Evolutionary conservation across 2,329 filamentous ascomycete species (phyloP).

Genomic region (Gremmenia infestans): DNA sequence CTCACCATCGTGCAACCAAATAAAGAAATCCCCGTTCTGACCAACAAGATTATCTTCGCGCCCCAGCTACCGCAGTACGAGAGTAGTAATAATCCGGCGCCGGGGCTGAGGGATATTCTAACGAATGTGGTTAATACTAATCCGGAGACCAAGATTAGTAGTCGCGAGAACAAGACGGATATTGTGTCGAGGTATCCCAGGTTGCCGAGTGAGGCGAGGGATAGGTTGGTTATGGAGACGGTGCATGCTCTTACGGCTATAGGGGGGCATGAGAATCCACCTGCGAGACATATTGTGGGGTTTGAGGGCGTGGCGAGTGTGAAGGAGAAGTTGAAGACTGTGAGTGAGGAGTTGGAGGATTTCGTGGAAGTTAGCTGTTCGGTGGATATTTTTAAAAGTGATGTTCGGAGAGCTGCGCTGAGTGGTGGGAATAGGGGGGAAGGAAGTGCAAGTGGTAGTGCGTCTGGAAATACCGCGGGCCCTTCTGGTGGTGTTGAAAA

Average conservation of each 20-base stretch:
- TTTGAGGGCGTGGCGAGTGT: constrained; percentile 82
- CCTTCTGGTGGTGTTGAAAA: background rate
- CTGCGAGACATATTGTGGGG: constrained; percentile 88
- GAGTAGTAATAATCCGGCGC: constrained; percentile 66
- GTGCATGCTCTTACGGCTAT: constrained; percentile 88
- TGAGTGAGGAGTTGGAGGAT: constrained; percentile 93
- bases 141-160: constrained; percentile 51
- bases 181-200: constrained; percentile 68
- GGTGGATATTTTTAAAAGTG: constrained; percentile 31
- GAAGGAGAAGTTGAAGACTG: constrained; percentile 93
- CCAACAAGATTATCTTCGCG: constrained; percentile 79
- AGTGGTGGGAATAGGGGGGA: constrained; percentile 17
- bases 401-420: constrained; percentile 26
- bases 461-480: background rate
- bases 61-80: constrained; percentile 70
- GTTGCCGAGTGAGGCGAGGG: constrained; percentile 61
- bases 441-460: constrained; percentile 2
- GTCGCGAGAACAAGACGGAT: constrained; percentile 16
- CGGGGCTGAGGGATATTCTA: constrained; percentile 78
- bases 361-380: constrained; percentile 78
- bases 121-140: constrained; percentile 73
- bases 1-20: constrained; percentile 94
- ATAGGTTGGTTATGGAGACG: constrained; percentile 78
- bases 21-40: constrained; percentile 84
- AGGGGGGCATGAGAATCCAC: constrained; percentile 92